Evolutionary conservation across 306 rosid genomes (phyloP), one percentile per base, ranked within the genome.

Genomic region (Sicyos baderoa): DNA sequence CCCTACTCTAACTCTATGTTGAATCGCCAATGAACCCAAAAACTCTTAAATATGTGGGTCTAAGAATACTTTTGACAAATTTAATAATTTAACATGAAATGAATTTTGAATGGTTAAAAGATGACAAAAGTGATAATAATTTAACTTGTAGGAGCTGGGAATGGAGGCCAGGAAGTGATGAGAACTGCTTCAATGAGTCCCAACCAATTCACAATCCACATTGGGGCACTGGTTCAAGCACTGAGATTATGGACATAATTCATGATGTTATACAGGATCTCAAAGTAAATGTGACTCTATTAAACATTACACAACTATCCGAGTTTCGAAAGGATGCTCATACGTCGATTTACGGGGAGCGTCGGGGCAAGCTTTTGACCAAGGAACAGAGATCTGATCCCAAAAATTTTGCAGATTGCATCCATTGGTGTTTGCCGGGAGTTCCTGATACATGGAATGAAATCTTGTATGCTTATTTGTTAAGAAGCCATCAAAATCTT

Each of bases 381-480:
- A 85, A 78, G 73, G 82, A 89, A 70, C 96, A 89, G 51, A 86
- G 86, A 89, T 84, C 91, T 7, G 80, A 89, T 78, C 96, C 95
- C 8, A 82, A 84, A 59, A 69, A 63, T 7, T 92, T 84, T 77
- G 91, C 98, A 74, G 98, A 92, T 82, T 92, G 98, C 77, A 81
- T 92, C 75, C 98, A 92, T 78, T 92, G 98, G 98, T 92, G 98
- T 75, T 79, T 92, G 63, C 98, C 98, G 0, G 98, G 96, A 42
- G 89, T 87, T 79, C 98, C 98, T 19, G 98, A 92, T 81, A 84
- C 95, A 51, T 92, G 98, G 98, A 92, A 92, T 61, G 91, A 92
- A 76, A 37, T 92, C 54, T 86, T 92, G 56, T 87, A 84, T 76
- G 86, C 90, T 5, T 81, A 93, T 82, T 76, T 93, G 77, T 75